A percentile compares a stretch with the other conserved stretches of the same genome.
These are phyloP conservation scores for Aspergillus phoenicis DNA, from an alignment of 2,329 filamentous ascomycete genomes.

Conservation along the genomic window DNA sequence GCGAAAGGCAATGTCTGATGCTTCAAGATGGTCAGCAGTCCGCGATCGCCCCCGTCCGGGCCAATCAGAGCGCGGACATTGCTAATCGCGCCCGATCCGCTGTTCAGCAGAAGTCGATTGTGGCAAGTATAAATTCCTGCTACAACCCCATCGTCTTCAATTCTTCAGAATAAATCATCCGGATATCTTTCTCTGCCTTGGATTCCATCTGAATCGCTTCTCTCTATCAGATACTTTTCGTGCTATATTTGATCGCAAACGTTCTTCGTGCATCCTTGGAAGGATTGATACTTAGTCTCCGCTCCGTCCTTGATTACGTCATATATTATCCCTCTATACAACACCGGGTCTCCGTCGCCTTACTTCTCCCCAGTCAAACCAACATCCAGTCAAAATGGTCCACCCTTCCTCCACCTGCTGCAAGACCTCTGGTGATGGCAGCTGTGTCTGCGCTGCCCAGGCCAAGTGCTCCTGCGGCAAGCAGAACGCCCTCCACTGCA, in stretches of 20 bases:
- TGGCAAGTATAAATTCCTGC: background rate
- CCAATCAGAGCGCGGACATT: background rate
- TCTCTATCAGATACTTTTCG: background rate
- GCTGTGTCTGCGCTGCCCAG: constrained; percentile 61
- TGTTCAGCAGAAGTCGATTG: background rate
- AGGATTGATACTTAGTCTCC: background rate
- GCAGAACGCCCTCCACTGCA: constrained; percentile 82
- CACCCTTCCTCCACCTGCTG: constrained; percentile 60
- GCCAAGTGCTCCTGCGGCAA: constrained; percentile 85
- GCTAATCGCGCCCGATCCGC: background rate
- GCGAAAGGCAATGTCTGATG: background rate
- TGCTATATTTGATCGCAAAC: no score
- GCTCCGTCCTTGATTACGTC: background rate
- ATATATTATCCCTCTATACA: background rate
- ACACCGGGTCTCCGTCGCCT: background rate
- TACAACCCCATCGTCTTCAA: background rate
- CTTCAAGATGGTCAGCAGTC: background rate
- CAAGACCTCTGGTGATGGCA: constrained; percentile 55
- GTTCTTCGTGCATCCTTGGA: no score
- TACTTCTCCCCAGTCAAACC: constrained; percentile 6
- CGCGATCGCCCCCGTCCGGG: background rate
- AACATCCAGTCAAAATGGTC: constrained; percentile 41
- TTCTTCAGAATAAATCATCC: background rate
- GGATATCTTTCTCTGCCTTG: background rate
- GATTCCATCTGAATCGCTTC: background rate